Percentiles rank a stretch among this genome's conserved stretches.
Conservation (phyloP, 768 basidiomycete genomes). For the Leccinum fibrillosum region DNA sequence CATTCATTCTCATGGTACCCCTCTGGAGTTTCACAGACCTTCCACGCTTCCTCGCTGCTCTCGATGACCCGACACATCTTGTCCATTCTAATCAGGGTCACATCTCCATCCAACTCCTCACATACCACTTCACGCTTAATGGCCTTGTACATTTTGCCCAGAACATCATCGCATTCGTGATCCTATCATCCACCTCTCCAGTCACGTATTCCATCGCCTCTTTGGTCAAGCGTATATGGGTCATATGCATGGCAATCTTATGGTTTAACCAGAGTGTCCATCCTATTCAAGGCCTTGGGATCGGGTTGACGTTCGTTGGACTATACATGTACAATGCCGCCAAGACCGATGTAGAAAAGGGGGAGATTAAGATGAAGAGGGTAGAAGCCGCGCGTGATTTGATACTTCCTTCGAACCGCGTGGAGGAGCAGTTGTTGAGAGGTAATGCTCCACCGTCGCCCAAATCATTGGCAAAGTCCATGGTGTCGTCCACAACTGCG, state of each 20-base stretch:
- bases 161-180: slow-evolving; percentile 96
- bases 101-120: slow-evolving; percentile 56
- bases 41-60: slow-evolving; percentile 53
- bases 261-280: slow-evolving; percentile 94
- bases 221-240: slow-evolving; percentile 94
- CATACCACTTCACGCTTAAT: slow-evolving; percentile 87
- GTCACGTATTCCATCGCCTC: slow-evolving; percentile 99
- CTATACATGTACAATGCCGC: slow-evolving; percentile 96
- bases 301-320: slow-evolving; percentile 83
- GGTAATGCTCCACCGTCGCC: slow-evolving; percentile 35
- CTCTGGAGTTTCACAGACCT: slow-evolving; percentile 92
- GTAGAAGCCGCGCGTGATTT: slow-evolving; percentile 70
- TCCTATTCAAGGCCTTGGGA: slow-evolving; percentile 84
- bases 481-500: slow-evolving; percentile 24
- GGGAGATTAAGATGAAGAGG: slow-evolving; percentile 83
- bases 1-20: slow-evolving; percentile 94
- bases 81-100: slow-evolving; percentile 46
- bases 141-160: slow-evolving; percentile 96
- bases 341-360: slow-evolving; percentile 88
- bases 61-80: slow-evolving; percentile 39
- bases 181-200: slow-evolving; percentile 92
- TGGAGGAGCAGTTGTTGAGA: slow-evolving; percentile 51
- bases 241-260: slow-evolving; percentile 95
- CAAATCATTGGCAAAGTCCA: not conserved
- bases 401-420: slow-evolving; percentile 65